Evolutionary conservation across 805 yeast species (phyloP).

Genomic region (Ogataea paraovalis): DNA sequence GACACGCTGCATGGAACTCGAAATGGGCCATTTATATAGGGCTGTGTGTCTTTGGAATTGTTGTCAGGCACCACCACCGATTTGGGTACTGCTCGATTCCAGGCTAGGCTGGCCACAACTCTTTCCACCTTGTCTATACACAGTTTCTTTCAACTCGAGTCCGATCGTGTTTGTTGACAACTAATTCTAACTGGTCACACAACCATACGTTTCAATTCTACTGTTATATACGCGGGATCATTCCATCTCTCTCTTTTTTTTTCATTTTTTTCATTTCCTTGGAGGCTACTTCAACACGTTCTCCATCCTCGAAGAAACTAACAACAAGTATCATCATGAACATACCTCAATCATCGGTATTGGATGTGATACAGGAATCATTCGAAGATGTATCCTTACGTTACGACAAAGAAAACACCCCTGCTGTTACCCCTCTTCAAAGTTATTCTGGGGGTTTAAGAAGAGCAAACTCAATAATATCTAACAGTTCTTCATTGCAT

Average conservation of each 20-base stretch:
- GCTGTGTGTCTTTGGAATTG: no score
- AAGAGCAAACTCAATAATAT: constrained; percentile 4
- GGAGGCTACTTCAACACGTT: no score
- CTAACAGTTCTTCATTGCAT: background rate
- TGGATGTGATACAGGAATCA: constrained; percentile 32
- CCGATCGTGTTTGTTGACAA: no score
- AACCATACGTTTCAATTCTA: no score
- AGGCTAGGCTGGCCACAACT: no score
- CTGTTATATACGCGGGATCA: no score
- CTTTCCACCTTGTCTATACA: no score
- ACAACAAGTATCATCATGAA: background rate
- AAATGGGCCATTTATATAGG: background rate
- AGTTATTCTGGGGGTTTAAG: background rate
- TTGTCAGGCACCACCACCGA: background rate
- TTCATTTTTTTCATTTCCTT: background rate
- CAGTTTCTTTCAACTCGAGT: no score
- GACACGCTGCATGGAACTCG: background rate
- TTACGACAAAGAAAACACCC: background rate
- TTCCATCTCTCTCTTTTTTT: no score
- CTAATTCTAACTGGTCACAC: no score
- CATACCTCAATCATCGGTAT: constrained; percentile 6
- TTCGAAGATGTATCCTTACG: constrained; percentile 31
- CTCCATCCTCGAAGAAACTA: no score
- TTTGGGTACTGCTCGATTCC: no score
- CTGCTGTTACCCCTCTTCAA: background rate